These are phyloP conservation scores for Scortechinia acanthostroma DNA, from an alignment of 2,329 filamentous ascomycete species.

Conservation along the genomic window DNA sequence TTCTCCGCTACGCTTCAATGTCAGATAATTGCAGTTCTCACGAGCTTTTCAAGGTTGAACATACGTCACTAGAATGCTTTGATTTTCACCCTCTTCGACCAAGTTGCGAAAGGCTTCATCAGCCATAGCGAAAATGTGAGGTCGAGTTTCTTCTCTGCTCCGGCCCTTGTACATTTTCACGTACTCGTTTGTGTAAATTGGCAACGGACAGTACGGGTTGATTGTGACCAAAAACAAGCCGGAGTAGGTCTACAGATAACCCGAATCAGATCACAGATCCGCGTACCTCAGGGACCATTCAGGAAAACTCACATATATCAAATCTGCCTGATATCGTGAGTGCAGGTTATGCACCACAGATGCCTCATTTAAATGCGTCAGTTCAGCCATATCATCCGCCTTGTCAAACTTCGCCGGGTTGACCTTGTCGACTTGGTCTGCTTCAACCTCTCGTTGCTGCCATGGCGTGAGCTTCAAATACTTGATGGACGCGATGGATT, in stretches of 20 bases:
- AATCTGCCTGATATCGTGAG: constrained; percentile 86
- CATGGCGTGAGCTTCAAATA: neutral
- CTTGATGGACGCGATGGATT: neutral
- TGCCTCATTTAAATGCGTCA: constrained; percentile 94
- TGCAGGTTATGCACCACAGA: constrained; percentile 96
- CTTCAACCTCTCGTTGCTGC: constrained; percentile 78
- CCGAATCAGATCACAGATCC: neutral
- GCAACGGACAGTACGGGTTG: constrained; percentile 88
- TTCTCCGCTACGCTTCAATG: constrained; percentile 53
- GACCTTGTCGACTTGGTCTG: constrained; percentile 91
- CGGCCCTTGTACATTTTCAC: constrained; percentile 96
- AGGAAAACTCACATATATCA: constrained; percentile 62
- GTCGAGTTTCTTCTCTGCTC: constrained; percentile 85
- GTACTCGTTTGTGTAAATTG: constrained; percentile 94
- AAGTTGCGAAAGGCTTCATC: constrained; percentile 94
- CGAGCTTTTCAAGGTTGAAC: neutral
- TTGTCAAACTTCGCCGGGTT: constrained; percentile 99
- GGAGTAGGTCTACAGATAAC: constrained; percentile 64
- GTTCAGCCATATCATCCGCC: constrained; percentile 96
- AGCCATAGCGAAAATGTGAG: constrained; percentile 95
- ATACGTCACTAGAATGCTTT: constrained; percentile 86
- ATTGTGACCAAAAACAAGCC: constrained; percentile 94
- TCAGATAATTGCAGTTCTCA: neutral
- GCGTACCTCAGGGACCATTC: neutral
- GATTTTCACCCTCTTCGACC: constrained; percentile 89